phyloP scores from a whole-genome alignment of 129 eudicot species.

The Pittosporum tobira region DNA sequence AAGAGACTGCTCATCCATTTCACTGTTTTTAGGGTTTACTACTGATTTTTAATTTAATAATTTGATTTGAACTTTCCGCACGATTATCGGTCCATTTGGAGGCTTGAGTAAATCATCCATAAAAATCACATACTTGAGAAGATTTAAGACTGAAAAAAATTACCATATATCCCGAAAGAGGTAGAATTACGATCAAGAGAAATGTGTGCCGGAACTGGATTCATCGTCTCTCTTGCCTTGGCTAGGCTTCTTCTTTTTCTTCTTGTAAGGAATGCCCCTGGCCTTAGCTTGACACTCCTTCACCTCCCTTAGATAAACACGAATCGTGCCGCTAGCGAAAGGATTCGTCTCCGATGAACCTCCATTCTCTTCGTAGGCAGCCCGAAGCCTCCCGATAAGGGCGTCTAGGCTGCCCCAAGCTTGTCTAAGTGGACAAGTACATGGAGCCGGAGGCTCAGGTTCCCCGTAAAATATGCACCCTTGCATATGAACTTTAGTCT shows the following conservation, averaged over 20 bases:
- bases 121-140: neutral
- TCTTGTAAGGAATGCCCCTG: slow-evolving; percentile 20
- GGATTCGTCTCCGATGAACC: slow-evolving; percentile 22
- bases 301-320: slow-evolving; percentile 19
- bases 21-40: neutral
- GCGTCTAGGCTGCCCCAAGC: slow-evolving; percentile 24
- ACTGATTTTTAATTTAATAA: no score
- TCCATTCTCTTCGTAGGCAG: slow-evolving; percentile 25
- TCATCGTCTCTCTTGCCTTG: slow-evolving; percentile 7
- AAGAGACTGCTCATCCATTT: neutral
- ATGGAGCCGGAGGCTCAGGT: slow-evolving; percentile 24
- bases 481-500: slow-evolving; percentile 21
- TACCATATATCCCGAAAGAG: neutral
- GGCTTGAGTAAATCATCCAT: no score
- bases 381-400: slow-evolving; percentile 23
- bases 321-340: slow-evolving; percentile 19
- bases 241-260: slow-evolving; percentile 13
- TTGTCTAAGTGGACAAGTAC: slow-evolving; percentile 19
- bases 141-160: neutral
- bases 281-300: slow-evolving; percentile 27
- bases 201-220: slow-evolving; percentile 2
- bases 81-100: no score
- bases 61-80: no score
- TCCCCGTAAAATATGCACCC: slow-evolving; percentile 22
- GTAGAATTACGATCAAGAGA: neutral